Base-by-base conservation (phyloP, 441 rosid species). In the Syzygium syzygioides region DNA sequence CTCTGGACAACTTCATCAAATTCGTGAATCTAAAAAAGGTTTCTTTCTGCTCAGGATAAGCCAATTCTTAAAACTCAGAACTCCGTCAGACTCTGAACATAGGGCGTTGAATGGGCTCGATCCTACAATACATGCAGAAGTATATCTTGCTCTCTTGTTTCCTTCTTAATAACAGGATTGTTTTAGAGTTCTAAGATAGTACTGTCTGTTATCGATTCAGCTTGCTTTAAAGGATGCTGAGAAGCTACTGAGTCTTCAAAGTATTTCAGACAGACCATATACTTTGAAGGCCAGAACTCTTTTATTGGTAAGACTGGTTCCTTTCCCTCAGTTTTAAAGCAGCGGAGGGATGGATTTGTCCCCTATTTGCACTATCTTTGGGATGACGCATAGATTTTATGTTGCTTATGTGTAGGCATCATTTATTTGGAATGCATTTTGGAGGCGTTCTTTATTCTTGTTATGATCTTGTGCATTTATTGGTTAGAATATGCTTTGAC, bases 221-320 rank as follows among this genome's bases (percentile, higher is more conserved):
- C 99, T 98, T 91, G 99, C 99, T 60, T 91, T 95, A 19, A 98
- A 96, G 93, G 99, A 98, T 95, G 98, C 99, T 54, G 98, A 96
- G 87, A 98, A 94, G 94, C 92, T 97, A 88, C 91, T 91, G 90
- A 92, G 87, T 86, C 93, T 96, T 83, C 93, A 86, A 91, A 93
- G 88, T 85, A 93, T 91, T 93, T 93, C 93, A 88, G 92, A 93
- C 79, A 93, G 92, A 92, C 88, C 99, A n/a, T 94, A 92, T 89
- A 90, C 90, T 85, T 92, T 93, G 80, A 98, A 94, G 93, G 95
- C 98, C 87, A 93, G 88, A 90, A 95, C 98, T 87, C 96, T 97
- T 79, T 90, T 93, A 85, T 92, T 97, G 98, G 99, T 98, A 92
- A 89, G 95, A 87, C 80, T 45, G 30, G 79, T 76, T 62, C 52